These are phyloP conservation scores for Flaveria robusta DNA, from an alignment of 129 eudicot species.

Conservation along the genomic window DNA sequence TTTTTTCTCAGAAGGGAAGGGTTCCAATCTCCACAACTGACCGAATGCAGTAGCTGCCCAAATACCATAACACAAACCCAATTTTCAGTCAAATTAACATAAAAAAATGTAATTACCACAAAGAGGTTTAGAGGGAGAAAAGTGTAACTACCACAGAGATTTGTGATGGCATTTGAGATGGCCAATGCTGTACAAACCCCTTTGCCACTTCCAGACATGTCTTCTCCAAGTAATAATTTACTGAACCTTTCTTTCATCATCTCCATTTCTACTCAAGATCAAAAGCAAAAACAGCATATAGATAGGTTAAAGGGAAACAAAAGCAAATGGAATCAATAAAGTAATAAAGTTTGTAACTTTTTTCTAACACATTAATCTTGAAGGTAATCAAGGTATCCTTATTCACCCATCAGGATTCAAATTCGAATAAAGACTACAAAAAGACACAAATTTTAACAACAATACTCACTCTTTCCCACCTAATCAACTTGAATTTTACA, in stretches of 20 bases:
- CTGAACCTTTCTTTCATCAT: conserved; percentile 90
- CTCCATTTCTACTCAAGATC: conserved; percentile 61
- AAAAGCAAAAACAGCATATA: not conserved
- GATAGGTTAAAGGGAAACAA: conserved; percentile 10
- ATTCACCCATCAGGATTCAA: conserved; percentile 29
- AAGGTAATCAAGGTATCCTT: conserved; percentile 16
- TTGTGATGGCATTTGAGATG: conserved; percentile 86
- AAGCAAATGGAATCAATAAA: conserved; percentile 36
- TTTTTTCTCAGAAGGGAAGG: conserved; percentile 73
- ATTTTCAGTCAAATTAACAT: conserved; percentile 1
- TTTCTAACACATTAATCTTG: conserved; percentile 5
- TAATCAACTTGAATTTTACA: conserved; percentile 15
- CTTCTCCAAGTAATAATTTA: conserved; percentile 86
- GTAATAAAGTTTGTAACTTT: conserved; percentile 38
- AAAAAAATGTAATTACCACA: not conserved
- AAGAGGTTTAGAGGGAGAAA: not conserved
- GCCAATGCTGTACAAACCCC: conserved; percentile 93
- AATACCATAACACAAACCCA: conserved; percentile 14
- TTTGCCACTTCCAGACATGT: conserved; percentile 97
- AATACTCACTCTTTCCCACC: conserved; percentile 18
- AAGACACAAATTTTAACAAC: conserved; percentile 4
- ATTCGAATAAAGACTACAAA: conserved; percentile 28
- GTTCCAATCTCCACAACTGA: conserved; percentile 93
- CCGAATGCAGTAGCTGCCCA: conserved; percentile 82
- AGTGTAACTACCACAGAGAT: conserved; percentile 65